Evolutionary conservation across 768 basidiomycete species (phyloP), one percentile per base, ranked within the genome.

Genomic region (Grammothele lineata): DNA sequence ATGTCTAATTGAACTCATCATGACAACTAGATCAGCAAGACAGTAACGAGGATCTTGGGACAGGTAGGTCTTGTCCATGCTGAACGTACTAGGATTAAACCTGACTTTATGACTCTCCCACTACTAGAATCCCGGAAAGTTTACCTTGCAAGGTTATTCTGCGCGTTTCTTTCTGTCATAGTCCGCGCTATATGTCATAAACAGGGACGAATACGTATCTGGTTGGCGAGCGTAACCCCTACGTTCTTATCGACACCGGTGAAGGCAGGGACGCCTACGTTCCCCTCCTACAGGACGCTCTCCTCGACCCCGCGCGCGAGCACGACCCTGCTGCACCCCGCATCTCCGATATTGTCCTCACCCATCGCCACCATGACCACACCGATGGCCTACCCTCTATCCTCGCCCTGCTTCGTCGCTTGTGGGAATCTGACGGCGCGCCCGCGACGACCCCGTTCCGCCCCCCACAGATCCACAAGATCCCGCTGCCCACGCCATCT

Each of bases 311-410:
- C 21, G 57, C 65, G 22, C 56, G 57, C 45, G 57, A 68, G 9
- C 49, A 59, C 32, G 63, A 76, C 42, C 61, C 70, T 5, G 45
- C 57, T 19, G 67, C 72, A 37, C 79, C 80, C 7, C 76, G 83
- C 40, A 67, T 97, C 40, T 90, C 89, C 10, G 92, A 97, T 61
- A 89, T 98, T 65, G 72, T 98, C 58, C 72, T 98, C 45, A 91
- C 92, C 0, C 95, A 98, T 64, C 84, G 84, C 75, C 95, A 98
- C 62, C 69, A 70, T 24, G 95, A 98, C 66, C 95, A 98, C 55
- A 72, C 84, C 53, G 77, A 78, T 6, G 95, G 93, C 4, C 70
- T 96, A 2, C 77, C 77, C 0, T 67, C 76, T 23, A 84, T 96
- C 0, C 74, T 97, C 1, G 53, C 59, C 5, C 77, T 91, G 34